Evolutionary conservation across 192 early-diverging fungal species (phyloP).

Genomic region (Linnemannia zychae): DNA sequence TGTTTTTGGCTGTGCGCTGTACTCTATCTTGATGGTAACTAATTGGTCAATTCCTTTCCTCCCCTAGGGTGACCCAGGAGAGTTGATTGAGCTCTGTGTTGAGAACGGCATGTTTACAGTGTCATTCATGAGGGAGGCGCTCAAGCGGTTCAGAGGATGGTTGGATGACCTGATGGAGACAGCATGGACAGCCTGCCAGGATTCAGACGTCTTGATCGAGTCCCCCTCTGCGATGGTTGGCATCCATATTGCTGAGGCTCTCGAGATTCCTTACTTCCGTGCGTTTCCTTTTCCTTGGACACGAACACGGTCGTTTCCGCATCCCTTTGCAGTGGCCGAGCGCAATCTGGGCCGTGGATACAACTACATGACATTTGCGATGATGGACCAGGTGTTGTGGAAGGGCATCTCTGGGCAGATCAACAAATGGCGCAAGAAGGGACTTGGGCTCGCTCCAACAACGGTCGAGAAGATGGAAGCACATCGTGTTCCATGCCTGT

Average conservation of each 20-base stretch:
- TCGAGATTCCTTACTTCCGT: slow-evolving; percentile 71
- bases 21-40: background rate
- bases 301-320: slow-evolving; percentile 74
- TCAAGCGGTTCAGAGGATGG: slow-evolving; percentile 71
- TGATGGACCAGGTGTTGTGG: slow-evolving; percentile 78
- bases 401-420: slow-evolving; percentile 64
- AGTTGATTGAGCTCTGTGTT: slow-evolving; percentile 64
- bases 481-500: slow-evolving; percentile 66
- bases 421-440: slow-evolving; percentile 66
- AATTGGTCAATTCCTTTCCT: background rate
- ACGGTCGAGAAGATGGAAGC: slow-evolving; percentile 59
- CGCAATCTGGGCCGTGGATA: slow-evolving; percentile 56
- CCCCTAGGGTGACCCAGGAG: slow-evolving; percentile 26
- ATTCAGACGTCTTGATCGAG: slow-evolving; percentile 74
- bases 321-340: slow-evolving; percentile 71
- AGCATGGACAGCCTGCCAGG: slow-evolving; percentile 70
- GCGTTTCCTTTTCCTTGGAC: slow-evolving; percentile 83
- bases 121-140: slow-evolving; percentile 67
- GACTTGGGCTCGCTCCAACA: slow-evolving; percentile 57
- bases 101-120: slow-evolving; percentile 76
- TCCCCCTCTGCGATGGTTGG: slow-evolving; percentile 74
- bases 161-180: slow-evolving; percentile 67
- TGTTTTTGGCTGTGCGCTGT: background rate
- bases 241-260: slow-evolving; percentile 73
- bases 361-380: slow-evolving; percentile 74